Evolutionary conservation across 139 green algal species (phyloP), one percentile per base, ranked within the genome.

Genomic region (Trebouxia sp.): DNA sequence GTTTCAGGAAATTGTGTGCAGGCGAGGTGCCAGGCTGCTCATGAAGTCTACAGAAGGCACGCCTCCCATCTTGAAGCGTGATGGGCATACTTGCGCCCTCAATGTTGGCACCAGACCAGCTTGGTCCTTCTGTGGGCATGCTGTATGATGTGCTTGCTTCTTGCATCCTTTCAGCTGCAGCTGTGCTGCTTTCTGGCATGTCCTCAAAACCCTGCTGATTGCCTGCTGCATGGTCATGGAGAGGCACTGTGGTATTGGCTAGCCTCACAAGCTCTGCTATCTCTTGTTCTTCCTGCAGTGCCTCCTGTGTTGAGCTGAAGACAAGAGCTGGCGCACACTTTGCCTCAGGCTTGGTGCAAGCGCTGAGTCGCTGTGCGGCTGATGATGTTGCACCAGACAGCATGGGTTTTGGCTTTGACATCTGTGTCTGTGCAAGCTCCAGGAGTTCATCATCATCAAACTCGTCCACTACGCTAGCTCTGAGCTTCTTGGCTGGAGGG

Each of bases 381-480:
- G 37, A 0, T 43, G 47, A 51, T 79, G 66, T 26, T 75, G 17
- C 11, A 50, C 39, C 20, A 5, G 67, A 55, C n/a, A n/a, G n/a
- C n/a, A n/a, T n/a, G n/a, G n/a, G n/a, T n/a, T n/a, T n/a, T n/a
- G n/a, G n/a, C n/a, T 22, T 24, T 37, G 39, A 10, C 22, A 38
- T 47, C 42, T 77, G 67, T 22, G 67, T 41, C 22, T 65, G 20
- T 0, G 65, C 85, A 17, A 90, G 65, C 0, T 69, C 84, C 47
- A 89, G 24, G n/a, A 90, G 80, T 37, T 85, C 51, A 30, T 89
- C 80, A 28, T 90, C 82, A 17, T 90, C 85, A 42, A 65, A 37
- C 0, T 80, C 55, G 5, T 86, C 70, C 14, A 5, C 22, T 35
- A 10, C 35, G 20, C 41, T 7, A 24, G 62, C 58, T 39, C 28